Percentiles rank a stretch among this genome's conserved stretches.
These are phyloP conservation scores for Emericellopsis cladophorae DNA, from an alignment of 2,329 filamentous ascomycete species.

Conservation along the genomic window DNA sequence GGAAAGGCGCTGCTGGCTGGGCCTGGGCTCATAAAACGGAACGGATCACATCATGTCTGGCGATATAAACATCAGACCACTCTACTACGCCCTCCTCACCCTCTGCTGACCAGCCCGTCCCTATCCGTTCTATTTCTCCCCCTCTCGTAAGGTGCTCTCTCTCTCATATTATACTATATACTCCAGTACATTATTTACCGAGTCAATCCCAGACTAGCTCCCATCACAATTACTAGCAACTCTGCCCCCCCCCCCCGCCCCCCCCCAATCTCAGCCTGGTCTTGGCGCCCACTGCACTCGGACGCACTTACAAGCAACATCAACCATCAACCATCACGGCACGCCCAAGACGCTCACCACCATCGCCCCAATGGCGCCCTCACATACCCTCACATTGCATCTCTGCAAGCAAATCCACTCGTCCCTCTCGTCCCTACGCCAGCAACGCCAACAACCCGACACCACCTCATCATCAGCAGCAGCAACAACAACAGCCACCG, in stretches of 20 bases:
- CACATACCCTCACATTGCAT: conserved; percentile 49
- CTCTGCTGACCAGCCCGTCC: no score
- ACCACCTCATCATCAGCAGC: background rate
- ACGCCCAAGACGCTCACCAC: background rate
- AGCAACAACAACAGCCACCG: no score
- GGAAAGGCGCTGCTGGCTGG: no score
- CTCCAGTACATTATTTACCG: no score
- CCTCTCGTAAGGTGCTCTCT: no score
- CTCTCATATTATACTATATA: no score
- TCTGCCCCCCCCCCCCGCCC: no score
- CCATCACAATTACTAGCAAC: no score
- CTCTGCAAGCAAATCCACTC: conserved; percentile 47
- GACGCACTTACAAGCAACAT: background rate
- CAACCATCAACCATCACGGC: background rate
- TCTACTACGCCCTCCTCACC: background rate
- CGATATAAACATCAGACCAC: background rate
- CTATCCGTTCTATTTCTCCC: no score
- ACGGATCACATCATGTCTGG: no score
- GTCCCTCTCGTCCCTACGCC: conserved; percentile 34
- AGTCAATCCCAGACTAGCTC: no score
- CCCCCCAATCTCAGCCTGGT: background rate
- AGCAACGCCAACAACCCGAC: conserved; percentile 29
- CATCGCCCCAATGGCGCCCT: conserved; percentile 35
- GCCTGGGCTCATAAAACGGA: no score
- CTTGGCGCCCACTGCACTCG: background rate